phyloP scores from a whole-genome alignment of 2,329 filamentous ascomycete species.

The Drechslera avenae region DNA sequence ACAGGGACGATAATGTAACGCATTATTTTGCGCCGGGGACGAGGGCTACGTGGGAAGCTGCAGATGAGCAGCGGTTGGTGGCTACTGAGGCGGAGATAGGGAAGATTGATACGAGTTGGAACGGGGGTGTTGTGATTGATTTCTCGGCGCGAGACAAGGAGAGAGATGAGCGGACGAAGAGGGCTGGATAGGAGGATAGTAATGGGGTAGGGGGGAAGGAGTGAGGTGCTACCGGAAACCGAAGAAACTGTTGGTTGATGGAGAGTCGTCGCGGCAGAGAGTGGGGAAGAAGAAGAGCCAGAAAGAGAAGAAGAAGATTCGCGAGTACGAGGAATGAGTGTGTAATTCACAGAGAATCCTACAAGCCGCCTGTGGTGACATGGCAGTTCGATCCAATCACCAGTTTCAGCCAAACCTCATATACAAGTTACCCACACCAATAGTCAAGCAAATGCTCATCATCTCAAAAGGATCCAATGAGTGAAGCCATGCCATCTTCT shows the following conservation, averaged over 20 bases:
- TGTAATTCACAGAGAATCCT: too few relatives aligned
- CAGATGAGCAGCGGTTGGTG: not conserved
- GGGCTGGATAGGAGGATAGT: not conserved
- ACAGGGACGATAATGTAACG: not conserved
- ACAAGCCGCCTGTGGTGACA: too few relatives aligned
- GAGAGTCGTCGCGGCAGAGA: not conserved
- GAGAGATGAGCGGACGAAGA: not conserved
- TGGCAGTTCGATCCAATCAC: too few relatives aligned
- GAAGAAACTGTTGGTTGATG: too few relatives aligned
- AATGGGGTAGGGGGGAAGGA: too few relatives aligned
- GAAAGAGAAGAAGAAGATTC: too few relatives aligned
- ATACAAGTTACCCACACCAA: too few relatives aligned
- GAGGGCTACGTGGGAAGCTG: not conserved
- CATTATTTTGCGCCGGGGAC: not conserved
- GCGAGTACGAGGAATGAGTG: too few relatives aligned
- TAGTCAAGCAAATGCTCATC: not conserved
- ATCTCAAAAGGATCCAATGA: too few relatives aligned
- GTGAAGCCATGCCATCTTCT: too few relatives aligned
- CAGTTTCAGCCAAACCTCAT: too few relatives aligned
- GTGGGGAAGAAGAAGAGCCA: not conserved
- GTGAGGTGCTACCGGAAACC: too few relatives aligned
- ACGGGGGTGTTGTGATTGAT: not conserved
- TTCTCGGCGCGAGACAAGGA: not conserved
- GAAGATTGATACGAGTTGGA: conserved; percentile 1
- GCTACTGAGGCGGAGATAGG: not conserved